Base-by-base conservation (phyloP, 306 rosid species). In the Morella rubra region DNA sequence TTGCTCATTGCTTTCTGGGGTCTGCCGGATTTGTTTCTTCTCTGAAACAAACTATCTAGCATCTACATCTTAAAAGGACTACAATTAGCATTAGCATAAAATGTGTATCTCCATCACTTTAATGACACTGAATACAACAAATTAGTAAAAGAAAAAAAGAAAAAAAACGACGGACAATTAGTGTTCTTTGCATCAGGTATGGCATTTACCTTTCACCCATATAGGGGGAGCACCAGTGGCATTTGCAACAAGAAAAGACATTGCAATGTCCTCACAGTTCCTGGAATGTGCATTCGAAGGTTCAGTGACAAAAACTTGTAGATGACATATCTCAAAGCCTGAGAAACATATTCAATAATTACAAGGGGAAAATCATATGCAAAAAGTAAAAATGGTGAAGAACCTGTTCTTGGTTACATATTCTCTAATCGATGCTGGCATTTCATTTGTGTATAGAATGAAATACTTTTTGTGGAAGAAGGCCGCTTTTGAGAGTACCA, bases 241-340 rank as follows among this genome's bases (percentile, higher is more conserved):
- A 84, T 95, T 95, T 72, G 99, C 97, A 77, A 95, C 97, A 72
- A 95, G 92, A 81, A 95, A 92, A 72, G 99, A 95, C 99, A 95
- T 92, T 1, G 99, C 99, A 69, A 95, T 89, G 83, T 95, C 99
- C 87, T 95, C 99, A 83, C 99, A 95, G 71, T 95, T 95, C 93
- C 99, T 95, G 93, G 67, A 53, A 54, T 75, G 84, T 73, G 52
- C 79, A 82, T 74, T 44, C 58, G 74, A 81, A 64, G 51, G 66
- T 53, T 79, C 8, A 77, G 75, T 42, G 15, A 69, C 37, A 46
- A 13, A 2, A 16, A 73, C 19, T 46, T 20, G 27, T 10, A 65
- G 22, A 37, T 62, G 15, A 60, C 56, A 73, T 20, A 18, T 16
- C 45, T 40, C 37, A 77, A 62, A 46, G 6, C 37, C 12, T 10